Base-by-base conservation (phyloP, 2,329 filamentous ascomycete species). In the Ascocoryne sarcoides region DNA sequence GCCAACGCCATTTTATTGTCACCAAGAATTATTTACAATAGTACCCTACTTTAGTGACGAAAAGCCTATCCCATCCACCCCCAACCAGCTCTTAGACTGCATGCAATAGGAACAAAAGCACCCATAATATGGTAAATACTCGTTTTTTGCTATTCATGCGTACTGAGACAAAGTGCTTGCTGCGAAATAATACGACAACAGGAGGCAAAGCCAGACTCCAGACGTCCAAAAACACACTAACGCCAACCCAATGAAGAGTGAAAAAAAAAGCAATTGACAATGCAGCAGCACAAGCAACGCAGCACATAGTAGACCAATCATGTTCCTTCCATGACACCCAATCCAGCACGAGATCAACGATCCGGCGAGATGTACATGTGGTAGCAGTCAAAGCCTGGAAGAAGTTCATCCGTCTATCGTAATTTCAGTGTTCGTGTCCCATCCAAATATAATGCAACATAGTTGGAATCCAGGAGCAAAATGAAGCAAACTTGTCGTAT, bases 381-480 rank as follows among this genome's bases (percentile, higher is more conserved):
- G 43, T 26, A 49, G 41, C 18, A 45, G 39, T 39, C 42, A 34
- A 36, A 44, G 43, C 44, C 40, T 45, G 23, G 35, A 45, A 42
- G 39, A 47, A 43, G 50, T 35, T 48, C 50, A 50, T 54, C 49
- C 47, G 42, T 57, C 50, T 53, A 52, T 56, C 54, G 43, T 58
- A 50, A 53, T 41, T 46, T 49, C 49, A 42, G 43, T n/a, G n/a
- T 51, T 56, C 55, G 46, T 59, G 32, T 57, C 53, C 56, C 56
- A 57, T 58, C 55, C 51, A 57, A 56, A 55, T 50, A 26, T 7
- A 53, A 59, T 58, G 56, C 50, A 54, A 37, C 15, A 37, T 42
- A 49, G 42, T n/a, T 50, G 47, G 40, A 54, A 55, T 56, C 54
- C 52, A 56, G 49, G 44, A 42, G 54, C 50, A 48, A 54, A 54